phyloP scores from a whole-genome alignment of 2,329 filamentous ascomycete species.

The Domatiomyces globalis region DNA sequence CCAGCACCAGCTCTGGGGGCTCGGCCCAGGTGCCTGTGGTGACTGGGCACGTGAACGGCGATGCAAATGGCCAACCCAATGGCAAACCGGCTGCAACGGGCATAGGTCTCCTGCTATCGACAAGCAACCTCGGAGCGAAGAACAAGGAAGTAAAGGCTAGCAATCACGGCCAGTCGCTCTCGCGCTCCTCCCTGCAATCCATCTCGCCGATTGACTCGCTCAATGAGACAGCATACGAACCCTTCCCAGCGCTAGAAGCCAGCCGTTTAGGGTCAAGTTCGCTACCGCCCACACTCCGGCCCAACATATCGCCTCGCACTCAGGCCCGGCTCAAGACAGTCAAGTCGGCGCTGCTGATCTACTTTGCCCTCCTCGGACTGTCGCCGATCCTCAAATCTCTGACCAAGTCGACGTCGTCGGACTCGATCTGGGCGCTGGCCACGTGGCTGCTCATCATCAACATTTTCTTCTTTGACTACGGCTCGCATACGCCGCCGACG shows the following conservation, averaged over 20 bases:
- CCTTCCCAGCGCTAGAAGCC: constrained; percentile 26
- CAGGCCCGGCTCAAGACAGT: constrained; percentile 61
- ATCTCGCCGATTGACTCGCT: constrained; percentile 20
- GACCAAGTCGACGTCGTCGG: constrained; percentile 79
- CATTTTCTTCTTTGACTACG: constrained; percentile 96
- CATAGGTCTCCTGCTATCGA: constrained; percentile 30
- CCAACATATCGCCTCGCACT: constrained; percentile 38
- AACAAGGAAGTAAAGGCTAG: constrained; percentile 14
- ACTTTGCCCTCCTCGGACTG: constrained; percentile 77
- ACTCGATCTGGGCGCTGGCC: constrained; percentile 95
- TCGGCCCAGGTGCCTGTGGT: constrained; percentile 21
- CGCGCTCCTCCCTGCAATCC: constrained; percentile 43
- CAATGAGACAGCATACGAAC: constrained; percentile 14
- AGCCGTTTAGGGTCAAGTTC: constrained; percentile 6
- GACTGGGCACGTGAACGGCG: constrained; percentile 20
- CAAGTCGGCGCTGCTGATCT: constrained; percentile 86
- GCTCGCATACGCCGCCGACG: constrained; percentile 33
- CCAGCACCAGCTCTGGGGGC: constrained; percentile 28
- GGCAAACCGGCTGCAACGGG: constrained; percentile 25
- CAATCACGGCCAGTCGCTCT: constrained; percentile 39
- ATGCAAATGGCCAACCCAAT: constrained; percentile 21
- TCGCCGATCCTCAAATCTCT: constrained; percentile 93
- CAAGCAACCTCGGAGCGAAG: constrained; percentile 23
- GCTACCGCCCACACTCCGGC: constrained; percentile 22
- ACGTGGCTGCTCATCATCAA: constrained; percentile 89